Evolutionary conservation across 2,329 filamentous ascomycete species (phyloP), one percentile per base, ranked within the genome.

Genomic region (Fusarium bactridioides): DNA sequence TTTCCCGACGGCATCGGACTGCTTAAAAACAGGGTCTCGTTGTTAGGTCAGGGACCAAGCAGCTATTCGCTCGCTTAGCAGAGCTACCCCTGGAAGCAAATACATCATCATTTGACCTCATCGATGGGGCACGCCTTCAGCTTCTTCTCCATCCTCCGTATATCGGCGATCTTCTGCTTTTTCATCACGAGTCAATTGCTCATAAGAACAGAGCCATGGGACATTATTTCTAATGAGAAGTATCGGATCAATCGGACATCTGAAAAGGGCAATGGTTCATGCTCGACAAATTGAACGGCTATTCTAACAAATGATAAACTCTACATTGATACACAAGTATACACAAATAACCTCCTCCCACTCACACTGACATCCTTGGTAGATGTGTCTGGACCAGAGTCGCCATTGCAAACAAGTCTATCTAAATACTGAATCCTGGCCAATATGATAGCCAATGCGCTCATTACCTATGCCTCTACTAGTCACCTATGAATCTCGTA

Each of bases 101-200:
- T 51, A 53, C 67, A 57, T 71, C 68, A 72, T 69, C 69, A 69
- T 64, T 64, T 72, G 63, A 69, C 69, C 62, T 67, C 64, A 67
- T 53, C 15, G 35, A 53, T 43, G 47, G n/a, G 47, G 37, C 21
- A 35, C 19, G 27, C 4, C 35, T 51, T 58, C 38, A 50, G 35
- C 63, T 53, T 56, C 8, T 38, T 44, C 41, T 38, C 43, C 59
- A 25, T 45, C 25, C 41, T 35, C 63, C 35, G 47, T 29, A 35
- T 10, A 67, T 67, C 31, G 64, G 55, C 25, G 10, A 11, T 33
- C 19, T 12, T 43, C 8, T 13, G 10, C 37, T 33, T 35, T 23
- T 41, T 10, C 40, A 54, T 40, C 12, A 12, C 58, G 67, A 70
- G 37, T 70, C 43, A 67, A 70, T 70, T 35, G 19, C 21, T 60